Conservation (phyloP, 2,329 filamentous ascomycete genomes). For the Neonectria hederae region DNA sequence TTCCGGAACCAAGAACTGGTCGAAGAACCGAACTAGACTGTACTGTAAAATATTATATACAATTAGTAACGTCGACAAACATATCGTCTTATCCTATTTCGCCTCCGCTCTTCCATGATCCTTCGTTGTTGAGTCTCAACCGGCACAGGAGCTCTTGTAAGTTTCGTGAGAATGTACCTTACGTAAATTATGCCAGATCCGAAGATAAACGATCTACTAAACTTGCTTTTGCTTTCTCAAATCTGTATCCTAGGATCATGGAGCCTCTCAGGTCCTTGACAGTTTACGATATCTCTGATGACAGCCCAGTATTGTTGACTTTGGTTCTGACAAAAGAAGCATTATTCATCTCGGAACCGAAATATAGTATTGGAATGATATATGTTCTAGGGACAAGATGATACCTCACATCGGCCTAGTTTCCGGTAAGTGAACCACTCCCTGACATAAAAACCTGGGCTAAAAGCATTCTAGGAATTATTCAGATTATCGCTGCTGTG, state of each 20-base stretch:
- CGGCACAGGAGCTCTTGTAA: no score
- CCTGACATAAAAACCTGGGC: not conserved
- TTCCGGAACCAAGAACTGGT: not conserved
- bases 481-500: constrained; percentile 44
- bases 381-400: constrained; percentile 25
- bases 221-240: not conserved
- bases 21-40: constrained; percentile 7
- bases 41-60: constrained; percentile 1
- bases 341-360: constrained; percentile 1
- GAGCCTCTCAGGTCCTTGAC: not conserved
- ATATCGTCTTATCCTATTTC: not conserved
- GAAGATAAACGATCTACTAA: constrained; percentile 14
- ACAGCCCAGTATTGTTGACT: not conserved
- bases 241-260: not conserved
- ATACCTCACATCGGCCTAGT: constrained; percentile 50
- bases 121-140: no score
- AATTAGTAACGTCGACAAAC: not conserved
- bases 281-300: not conserved
- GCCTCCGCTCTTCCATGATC: not conserved
- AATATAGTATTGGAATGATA: constrained; percentile 2
- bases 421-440: constrained; percentile 20
- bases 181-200: not conserved
- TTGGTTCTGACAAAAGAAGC: not conserved
- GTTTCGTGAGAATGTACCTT: no score
- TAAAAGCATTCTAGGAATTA: constrained; percentile 30